Evolutionary conservation across 1,284 basidiomycete species (phyloP).

Genomic region (Apiotrichum siamense): DNA sequence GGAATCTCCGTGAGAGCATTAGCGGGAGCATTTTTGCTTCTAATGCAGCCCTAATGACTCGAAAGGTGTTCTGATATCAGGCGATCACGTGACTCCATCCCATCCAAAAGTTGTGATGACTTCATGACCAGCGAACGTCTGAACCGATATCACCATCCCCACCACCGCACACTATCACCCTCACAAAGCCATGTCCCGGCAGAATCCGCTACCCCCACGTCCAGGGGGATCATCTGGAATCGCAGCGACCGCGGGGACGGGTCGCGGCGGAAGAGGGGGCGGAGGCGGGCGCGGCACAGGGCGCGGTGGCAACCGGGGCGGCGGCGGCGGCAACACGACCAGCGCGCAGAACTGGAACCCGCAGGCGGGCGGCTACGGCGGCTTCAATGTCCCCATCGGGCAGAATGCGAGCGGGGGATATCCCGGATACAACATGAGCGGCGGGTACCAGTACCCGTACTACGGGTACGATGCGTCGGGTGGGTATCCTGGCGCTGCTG

Average conservation of each 20-base stretch:
- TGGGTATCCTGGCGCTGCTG: constrained; percentile 4
- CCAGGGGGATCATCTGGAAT: neutral
- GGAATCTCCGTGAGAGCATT: no score
- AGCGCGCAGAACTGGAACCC: no score
- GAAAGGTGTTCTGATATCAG: no score
- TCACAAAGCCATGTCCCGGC: constrained; percentile 1
- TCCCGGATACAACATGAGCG: neutral
- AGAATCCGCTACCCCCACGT: neutral
- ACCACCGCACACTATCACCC: neutral
- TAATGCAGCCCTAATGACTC: no score
- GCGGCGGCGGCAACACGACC: no score
- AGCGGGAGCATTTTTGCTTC: no score
- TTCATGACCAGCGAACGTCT: neutral
- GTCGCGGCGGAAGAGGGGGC: neutral
- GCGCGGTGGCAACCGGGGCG: neutral
- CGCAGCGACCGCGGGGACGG: neutral
- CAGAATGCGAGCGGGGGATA: neutral
- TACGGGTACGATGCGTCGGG: neutral
- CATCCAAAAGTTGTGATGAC: neutral
- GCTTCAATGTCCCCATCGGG: no score
- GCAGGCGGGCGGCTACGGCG: no score
- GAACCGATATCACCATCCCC: neutral
- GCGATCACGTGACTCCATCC: neutral
- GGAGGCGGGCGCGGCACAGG: neutral
- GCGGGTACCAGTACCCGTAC: neutral